These are phyloP conservation scores for Pleurotus tuber-regium DNA, from an alignment of 768 basidiomycete species.

Conservation along the genomic window DNA sequence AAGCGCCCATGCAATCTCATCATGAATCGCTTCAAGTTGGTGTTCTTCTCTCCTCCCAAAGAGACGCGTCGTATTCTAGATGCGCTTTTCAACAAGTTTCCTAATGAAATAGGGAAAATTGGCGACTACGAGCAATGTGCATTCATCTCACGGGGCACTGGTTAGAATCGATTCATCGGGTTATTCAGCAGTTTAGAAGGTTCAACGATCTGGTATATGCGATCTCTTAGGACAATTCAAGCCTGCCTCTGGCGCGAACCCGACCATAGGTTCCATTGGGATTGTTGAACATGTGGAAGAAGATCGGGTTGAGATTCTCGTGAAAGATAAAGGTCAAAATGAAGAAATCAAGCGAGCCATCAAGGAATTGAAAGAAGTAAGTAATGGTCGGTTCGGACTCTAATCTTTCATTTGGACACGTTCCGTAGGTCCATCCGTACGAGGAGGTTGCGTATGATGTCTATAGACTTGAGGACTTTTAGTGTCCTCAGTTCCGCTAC, in stretches of 20 bases:
- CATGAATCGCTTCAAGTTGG: slow-evolving; percentile 42
- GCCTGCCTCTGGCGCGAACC: slow-evolving; percentile 38
- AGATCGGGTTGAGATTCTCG: slow-evolving; percentile 50
- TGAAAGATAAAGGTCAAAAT: slow-evolving; percentile 34
- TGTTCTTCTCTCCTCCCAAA: slow-evolving; percentile 48
- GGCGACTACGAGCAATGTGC: slow-evolving; percentile 53
- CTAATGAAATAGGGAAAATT: slow-evolving; percentile 46
- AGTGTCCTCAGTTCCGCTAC: too few species aligned
- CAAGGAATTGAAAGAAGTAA: slow-evolving; percentile 43
- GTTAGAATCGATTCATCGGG: slow-evolving; percentile 29
- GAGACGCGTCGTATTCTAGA: slow-evolving; percentile 39
- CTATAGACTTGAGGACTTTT: slow-evolving; percentile 45
- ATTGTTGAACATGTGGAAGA: slow-evolving; percentile 49
- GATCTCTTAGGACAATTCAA: slow-evolving; percentile 40
- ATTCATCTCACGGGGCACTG: slow-evolving; percentile 52
- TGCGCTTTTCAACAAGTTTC: slow-evolving; percentile 43
- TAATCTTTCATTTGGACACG: background rate
- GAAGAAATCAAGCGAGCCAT: slow-evolving; percentile 39
- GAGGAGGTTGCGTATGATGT: slow-evolving; percentile 60
- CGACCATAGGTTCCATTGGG: slow-evolving; percentile 41
- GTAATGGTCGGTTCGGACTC: slow-evolving; percentile 11
- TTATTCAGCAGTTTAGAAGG: background rate
- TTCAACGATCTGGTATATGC: too few species aligned
- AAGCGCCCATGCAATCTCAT: background rate
- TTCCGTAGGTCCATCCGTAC: slow-evolving; percentile 48